Evolutionary conservation across 768 basidiomycete species (phyloP).

Genomic region (Termitomyces sp.): DNA sequence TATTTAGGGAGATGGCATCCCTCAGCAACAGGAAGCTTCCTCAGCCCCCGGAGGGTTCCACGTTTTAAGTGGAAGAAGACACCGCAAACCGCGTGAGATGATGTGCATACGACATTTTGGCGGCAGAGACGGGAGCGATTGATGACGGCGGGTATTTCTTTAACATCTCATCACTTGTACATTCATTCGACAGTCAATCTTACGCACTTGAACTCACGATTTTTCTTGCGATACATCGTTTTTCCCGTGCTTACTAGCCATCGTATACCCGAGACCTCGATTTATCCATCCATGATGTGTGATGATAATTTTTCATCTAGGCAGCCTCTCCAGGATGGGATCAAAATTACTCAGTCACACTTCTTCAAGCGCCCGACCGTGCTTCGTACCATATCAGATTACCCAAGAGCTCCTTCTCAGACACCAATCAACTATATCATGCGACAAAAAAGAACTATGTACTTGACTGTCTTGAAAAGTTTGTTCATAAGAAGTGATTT

Average conservation of each 20-base stretch:
- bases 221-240: background rate
- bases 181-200: conserved; percentile 3
- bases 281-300: background rate
- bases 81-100: background rate
- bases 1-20: conserved; percentile 85
- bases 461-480: background rate
- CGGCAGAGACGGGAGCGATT: background rate
- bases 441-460: too few species aligned
- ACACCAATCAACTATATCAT: too few species aligned
- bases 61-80: conserved; percentile 34
- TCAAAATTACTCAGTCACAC: background rate
- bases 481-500: background rate
- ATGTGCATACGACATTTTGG: background rate
- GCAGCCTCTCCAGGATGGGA: background rate
- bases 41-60: conserved; percentile 88
- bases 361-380: background rate
- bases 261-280: background rate
- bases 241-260: background rate
- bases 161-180: background rate
- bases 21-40: conserved; percentile 89
- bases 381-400: background rate
- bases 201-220: background rate
- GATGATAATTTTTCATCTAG: background rate
- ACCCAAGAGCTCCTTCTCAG: background rate
- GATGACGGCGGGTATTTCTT: conserved; percentile 1